A percentile compares a stretch with the other conserved stretches of the same genome.
These are phyloP conservation scores for Ophiosphaerella narmari DNA, from an alignment of 2,329 filamentous ascomycete species.

Conservation along the genomic window DNA sequence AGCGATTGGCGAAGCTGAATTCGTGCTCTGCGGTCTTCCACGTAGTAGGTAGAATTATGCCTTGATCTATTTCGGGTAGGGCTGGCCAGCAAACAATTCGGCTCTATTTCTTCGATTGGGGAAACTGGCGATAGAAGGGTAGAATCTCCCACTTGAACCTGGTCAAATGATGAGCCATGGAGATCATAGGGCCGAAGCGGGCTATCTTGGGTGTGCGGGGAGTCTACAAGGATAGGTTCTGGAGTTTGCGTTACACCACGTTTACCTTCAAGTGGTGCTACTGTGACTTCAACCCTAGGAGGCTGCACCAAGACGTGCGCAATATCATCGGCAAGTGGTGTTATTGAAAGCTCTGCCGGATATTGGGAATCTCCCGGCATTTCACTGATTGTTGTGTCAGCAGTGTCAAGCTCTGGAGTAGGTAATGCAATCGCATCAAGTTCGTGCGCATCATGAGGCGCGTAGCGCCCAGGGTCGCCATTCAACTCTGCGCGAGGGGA, in stretches of 20 bases:
- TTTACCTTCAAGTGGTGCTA: constrained; percentile 40
- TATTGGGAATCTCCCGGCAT: constrained; percentile 34
- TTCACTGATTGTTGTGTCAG: constrained; percentile 25
- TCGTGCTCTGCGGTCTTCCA: constrained; percentile 36
- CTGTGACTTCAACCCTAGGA: constrained; percentile 33
- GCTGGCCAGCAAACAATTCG: background rate
- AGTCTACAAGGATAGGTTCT: constrained; percentile 45
- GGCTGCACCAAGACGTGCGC: background rate
- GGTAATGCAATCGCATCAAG: constrained; percentile 23
- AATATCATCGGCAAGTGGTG: background rate
- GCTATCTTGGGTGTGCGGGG: constrained; percentile 19
- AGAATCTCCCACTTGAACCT: no score
- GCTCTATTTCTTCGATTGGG: constrained; percentile 2
- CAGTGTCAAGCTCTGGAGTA: constrained; percentile 28
- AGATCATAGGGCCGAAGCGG: constrained; percentile 12
- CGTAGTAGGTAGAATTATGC: constrained; percentile 27
- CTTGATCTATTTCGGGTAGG: constrained; percentile 14
- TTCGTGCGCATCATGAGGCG: constrained; percentile 30
- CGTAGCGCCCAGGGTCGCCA: constrained; percentile 24
- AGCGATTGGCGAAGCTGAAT: constrained; percentile 40
- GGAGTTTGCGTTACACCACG: constrained; percentile 53
- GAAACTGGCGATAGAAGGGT: constrained; percentile 20
- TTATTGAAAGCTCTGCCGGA: constrained; percentile 20
- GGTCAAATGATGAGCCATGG: background rate
- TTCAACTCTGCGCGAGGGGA: constrained; percentile 33